Base-by-base conservation (phyloP, 2,329 filamentous ascomycete species). In the Ophiosphaerella korrae region DNA sequence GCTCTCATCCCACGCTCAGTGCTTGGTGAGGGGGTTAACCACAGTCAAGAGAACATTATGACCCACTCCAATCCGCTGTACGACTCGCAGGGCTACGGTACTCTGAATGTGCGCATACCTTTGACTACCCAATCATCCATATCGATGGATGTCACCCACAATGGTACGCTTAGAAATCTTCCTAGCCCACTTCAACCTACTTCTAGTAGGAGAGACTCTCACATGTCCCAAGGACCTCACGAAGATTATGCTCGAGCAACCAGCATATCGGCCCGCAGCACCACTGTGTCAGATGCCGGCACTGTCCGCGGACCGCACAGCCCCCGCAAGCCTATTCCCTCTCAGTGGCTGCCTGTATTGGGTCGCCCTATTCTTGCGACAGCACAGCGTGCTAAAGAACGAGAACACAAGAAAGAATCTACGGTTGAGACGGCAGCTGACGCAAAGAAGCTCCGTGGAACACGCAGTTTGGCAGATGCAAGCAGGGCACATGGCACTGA, bases 131-230 rank as follows among this genome's bases (percentile, higher is more conserved):
- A 58, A n/a, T 58, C 65, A 21, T 54, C 50, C 2, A 32, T 68
- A 33, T 53, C 62, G 21, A 55, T 64, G 51, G 55, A 64, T 21
- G 42, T 62, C 24, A 56, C 54, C 40, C 61, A 68, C 18, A 50
- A 67, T 41, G 62, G 68, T 66, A 70, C 67, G 63, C 49, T 64
- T 44, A 53, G 52, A 47, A 53, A 62, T 44, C 52, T 63, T 16
- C 52, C 63, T 36, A 55, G 57, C 51, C 57, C 43, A n/a, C 63
- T 59, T 53, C 60, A 66, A 44, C 57, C 52, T 12, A 57, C 52
- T 44, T 33, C 23, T 44, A 43, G 50, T 46, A 34, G 38, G 41
- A 37, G 47, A 48, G 42, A 36, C 42, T 58, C 54, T 64, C 42
- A 65, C 54, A 44, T 18, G 37, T 41, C 35, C 16, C 44, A 63